phyloP scores from a whole-genome alignment of 768 basidiomycete species.

The Leccinum disarticulatum region DNA sequence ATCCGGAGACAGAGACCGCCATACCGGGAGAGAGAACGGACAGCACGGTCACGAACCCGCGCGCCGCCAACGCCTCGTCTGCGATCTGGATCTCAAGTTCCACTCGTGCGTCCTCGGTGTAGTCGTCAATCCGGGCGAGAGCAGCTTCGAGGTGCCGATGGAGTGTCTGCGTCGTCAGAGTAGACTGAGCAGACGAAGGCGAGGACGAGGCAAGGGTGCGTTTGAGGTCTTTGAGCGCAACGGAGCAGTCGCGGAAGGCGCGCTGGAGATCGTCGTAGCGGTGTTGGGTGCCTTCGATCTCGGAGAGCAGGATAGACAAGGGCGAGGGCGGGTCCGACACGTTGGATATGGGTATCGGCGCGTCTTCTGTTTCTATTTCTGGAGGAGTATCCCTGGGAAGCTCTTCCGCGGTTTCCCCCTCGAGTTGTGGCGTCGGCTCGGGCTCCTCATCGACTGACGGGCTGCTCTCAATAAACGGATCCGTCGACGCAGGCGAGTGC shows the following conservation, averaged over 20 bases:
- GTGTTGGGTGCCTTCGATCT: conserved; percentile 43
- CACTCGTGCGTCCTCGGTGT: conserved; percentile 75
- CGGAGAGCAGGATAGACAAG: conserved; percentile 42
- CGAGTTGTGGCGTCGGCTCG: not conserved
- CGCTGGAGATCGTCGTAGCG: conserved; percentile 64
- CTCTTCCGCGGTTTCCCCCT: not conserved
- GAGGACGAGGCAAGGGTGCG: conserved; percentile 16
- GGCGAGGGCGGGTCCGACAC: not conserved
- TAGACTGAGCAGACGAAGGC: not conserved
- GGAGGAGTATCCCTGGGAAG: not conserved
- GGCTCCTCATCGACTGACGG: conserved; percentile 12
- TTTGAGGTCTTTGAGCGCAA: conserved; percentile 61
- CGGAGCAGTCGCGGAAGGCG: conserved; percentile 67
- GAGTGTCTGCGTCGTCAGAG: not conserved
- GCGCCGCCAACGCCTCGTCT: conserved; percentile 64
- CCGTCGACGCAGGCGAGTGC: too few relatives aligned
- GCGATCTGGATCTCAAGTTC: conserved; percentile 78
- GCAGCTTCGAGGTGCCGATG: conserved; percentile 45
- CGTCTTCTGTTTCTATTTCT: not conserved
- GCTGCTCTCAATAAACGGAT: too few relatives aligned
- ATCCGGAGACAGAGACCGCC: conserved; percentile 30
- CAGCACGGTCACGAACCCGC: conserved; percentile 70
- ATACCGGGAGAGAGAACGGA: conserved; percentile 43
- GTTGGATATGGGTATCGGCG: not conserved
- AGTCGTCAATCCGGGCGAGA: conserved; percentile 66